Conservation (phyloP, 176 grass and related monocot genomes). For the Bolboschoenus planiculmis region DNA sequence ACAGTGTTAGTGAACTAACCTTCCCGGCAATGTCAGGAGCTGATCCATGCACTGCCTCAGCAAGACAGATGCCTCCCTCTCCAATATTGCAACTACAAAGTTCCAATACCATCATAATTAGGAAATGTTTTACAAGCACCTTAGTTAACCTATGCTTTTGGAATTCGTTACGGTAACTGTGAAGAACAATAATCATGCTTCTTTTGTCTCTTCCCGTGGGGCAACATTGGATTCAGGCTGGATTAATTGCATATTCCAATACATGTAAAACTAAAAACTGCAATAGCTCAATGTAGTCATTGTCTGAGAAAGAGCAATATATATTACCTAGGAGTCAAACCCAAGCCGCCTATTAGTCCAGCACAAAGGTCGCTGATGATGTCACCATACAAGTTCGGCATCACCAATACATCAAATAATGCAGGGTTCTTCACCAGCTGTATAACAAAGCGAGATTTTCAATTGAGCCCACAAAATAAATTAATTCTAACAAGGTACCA, state of each 20-base stretch:
- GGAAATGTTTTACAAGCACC: not conserved
- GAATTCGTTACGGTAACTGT: not conserved
- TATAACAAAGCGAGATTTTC: not conserved
- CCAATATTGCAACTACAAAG: slow-evolving; percentile 80
- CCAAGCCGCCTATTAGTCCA: slow-evolving; percentile 88
- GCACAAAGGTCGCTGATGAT: slow-evolving; percentile 99
- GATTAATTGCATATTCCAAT: not conserved
- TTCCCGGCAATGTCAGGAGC: slow-evolving; percentile 97
- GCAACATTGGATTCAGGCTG: not conserved
- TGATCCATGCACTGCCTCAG: slow-evolving; percentile 97
- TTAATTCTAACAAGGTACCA: not conserved
- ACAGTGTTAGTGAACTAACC: slow-evolving; percentile 30
- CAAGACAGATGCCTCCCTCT: slow-evolving; percentile 90
- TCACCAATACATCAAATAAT: slow-evolving; percentile 92
- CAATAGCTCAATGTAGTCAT: not conserved
- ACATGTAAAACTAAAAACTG: not conserved
- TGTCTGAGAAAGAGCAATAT: not conserved
- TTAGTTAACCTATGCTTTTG: not conserved
- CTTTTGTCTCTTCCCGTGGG: not conserved
- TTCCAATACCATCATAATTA: not conserved
- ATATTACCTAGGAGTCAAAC: slow-evolving; percentile 88
- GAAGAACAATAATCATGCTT: not conserved
- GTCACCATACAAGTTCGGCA: slow-evolving; percentile 99
- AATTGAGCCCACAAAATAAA: not conserved
- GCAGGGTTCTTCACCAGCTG: slow-evolving; percentile 91